Conservation (phyloP, 805 yeast genomes). For the Maudiozyma pseudohumilis region DNA sequence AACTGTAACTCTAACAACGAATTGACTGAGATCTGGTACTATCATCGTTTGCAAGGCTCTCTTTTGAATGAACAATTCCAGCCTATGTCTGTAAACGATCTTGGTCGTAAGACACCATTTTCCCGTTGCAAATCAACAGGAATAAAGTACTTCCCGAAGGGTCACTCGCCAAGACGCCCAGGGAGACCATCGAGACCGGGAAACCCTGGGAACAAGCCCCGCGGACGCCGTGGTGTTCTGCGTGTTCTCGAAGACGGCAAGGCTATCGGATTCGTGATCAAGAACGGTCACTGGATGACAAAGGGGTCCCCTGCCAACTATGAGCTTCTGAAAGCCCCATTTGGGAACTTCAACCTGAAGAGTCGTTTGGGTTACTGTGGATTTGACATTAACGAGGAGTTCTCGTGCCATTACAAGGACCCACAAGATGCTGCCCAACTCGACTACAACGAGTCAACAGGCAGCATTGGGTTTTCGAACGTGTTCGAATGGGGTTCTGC, state of each 20-base stretch:
- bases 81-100: slow-evolving; percentile 42
- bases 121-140: slow-evolving; percentile 62
- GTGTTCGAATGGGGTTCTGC: slow-evolving; percentile 49
- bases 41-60: slow-evolving; percentile 64
- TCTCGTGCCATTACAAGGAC: slow-evolving; percentile 25
- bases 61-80: slow-evolving; percentile 53
- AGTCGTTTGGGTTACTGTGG: slow-evolving; percentile 73
- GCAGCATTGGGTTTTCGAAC: slow-evolving; percentile 52
- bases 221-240: slow-evolving; percentile 19
- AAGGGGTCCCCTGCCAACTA: slow-evolving; percentile 80
- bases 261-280: slow-evolving; percentile 47
- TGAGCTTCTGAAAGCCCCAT: slow-evolving; percentile 43
- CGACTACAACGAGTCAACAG: slow-evolving; percentile 35
- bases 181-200: slow-evolving; percentile 8
- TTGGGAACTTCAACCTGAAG: slow-evolving; percentile 63
- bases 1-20: slow-evolving; percentile 47
- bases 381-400: slow-evolving; percentile 27
- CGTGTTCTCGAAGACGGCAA: slow-evolving; percentile 26
- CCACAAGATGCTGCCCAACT: slow-evolving; percentile 44
- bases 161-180: slow-evolving; percentile 24
- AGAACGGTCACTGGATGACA: slow-evolving; percentile 76
- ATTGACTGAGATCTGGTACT: slow-evolving; percentile 57
- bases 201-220: slow-evolving; percentile 7
- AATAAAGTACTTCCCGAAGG: slow-evolving; percentile 67
- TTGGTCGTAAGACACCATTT: slow-evolving; percentile 27